These are phyloP conservation scores for Meredithiella fracta DNA, from an alignment of 2,329 filamentous ascomycete species.

Conservation along the genomic window DNA sequence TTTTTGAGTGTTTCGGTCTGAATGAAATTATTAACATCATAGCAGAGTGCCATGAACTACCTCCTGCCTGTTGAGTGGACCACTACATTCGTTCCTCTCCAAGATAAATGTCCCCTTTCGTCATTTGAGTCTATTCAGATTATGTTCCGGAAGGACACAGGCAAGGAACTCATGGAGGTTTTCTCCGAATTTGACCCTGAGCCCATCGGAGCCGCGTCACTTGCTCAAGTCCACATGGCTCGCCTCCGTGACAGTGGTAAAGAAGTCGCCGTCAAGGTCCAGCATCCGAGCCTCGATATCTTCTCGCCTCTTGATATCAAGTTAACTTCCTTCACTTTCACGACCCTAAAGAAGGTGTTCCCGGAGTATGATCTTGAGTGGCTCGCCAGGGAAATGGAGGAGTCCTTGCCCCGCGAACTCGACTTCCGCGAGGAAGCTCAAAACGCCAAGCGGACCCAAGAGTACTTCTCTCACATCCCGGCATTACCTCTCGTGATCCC, in stretches of 20 bases:
- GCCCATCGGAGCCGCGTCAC: constrained; percentile 81
- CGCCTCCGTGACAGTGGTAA: constrained; percentile 66
- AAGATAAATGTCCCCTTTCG: constrained; percentile 89
- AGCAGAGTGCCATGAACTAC: constrained; percentile 81
- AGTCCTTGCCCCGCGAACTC: constrained; percentile 76
- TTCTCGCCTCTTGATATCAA: constrained; percentile 81
- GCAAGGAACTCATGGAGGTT: constrained; percentile 58
- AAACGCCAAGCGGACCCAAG: constrained; percentile 64
- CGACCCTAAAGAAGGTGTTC: constrained; percentile 79
- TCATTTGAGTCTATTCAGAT: constrained; percentile 70
- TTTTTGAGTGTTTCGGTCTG: background rate
- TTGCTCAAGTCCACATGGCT: constrained; percentile 87
- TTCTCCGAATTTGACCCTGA: constrained; percentile 69
- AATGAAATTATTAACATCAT: background rate
- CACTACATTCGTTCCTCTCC: constrained; percentile 83
- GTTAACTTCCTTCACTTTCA: constrained; percentile 77
- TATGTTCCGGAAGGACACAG: constrained; percentile 78
- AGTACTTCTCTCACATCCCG: constrained; percentile 62
- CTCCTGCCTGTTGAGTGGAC: constrained; percentile 85
- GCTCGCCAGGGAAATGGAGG: constrained; percentile 85
- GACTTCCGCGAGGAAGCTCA: constrained; percentile 74
- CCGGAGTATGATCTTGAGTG: constrained; percentile 96
- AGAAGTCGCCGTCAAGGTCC: constrained; percentile 88
- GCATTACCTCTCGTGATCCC: constrained; percentile 76
- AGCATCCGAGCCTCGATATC: constrained; percentile 76